Percentiles rank a stretch among this genome's conserved stretches.
Evolutionary conservation across 345 rosid species (phyloP).

Genomic region (Hibiscus mutabilis): DNA sequence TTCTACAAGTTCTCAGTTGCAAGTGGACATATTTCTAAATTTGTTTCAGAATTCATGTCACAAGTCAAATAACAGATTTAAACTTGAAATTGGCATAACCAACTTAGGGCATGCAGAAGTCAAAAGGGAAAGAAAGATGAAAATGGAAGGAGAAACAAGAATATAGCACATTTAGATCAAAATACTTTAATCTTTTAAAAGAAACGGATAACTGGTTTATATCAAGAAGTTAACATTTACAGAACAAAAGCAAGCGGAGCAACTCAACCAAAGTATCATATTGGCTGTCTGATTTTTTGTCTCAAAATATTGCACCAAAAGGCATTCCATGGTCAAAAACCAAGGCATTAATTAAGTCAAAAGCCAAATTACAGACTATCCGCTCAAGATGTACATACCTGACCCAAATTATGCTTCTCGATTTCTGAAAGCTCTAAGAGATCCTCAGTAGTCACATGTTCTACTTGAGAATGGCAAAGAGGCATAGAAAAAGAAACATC

Average conservation of each 20-base stretch:
- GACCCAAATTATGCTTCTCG: conserved; percentile 86
- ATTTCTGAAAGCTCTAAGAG: conserved; percentile 90
- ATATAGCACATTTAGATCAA: not conserved
- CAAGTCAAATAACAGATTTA: not conserved
- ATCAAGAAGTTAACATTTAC: not conserved
- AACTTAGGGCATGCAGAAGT: not conserved
- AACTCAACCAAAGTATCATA: conserved; percentile 6
- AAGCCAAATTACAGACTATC: conserved; percentile 5
- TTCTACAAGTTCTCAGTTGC: not conserved
- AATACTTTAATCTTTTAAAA: not conserved
- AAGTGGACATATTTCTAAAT: not conserved
- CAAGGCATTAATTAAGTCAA: not conserved
- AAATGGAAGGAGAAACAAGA: not conserved
- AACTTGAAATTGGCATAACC: not conserved
- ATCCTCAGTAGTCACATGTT: conserved; percentile 71
- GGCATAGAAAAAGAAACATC: conserved; percentile 91
- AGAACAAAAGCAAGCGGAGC: not conserved
- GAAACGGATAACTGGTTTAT: not conserved
- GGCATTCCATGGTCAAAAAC: not conserved
- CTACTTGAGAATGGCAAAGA: conserved; percentile 77
- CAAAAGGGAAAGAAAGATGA: not conserved
- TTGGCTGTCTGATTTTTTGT: not conserved
- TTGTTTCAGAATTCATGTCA: not conserved
- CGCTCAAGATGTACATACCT: conserved; percentile 46
- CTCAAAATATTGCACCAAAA: not conserved